Percentiles rank a stretch among this genome's conserved stretches.
phyloP scores from a whole-genome alignment of 2,329 filamentous ascomycete species.

The Pseudocercospora cruenta region DNA sequence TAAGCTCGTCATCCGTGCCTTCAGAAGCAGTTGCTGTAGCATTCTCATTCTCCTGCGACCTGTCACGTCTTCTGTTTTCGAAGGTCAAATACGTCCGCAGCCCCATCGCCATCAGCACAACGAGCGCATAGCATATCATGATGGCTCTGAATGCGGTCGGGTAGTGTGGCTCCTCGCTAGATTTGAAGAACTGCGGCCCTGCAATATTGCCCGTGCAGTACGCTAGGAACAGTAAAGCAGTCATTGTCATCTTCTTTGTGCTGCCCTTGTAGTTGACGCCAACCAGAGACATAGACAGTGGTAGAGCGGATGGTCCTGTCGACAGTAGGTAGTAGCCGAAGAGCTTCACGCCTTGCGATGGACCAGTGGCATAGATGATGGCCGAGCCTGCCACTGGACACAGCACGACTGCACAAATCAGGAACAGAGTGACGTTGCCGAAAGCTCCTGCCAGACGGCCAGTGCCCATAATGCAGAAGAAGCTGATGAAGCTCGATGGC shows the following conservation, averaged over 20 bases:
- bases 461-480: constrained; percentile 21
- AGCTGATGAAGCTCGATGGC: constrained; percentile 24
- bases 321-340: constrained; percentile 63
- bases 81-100: constrained; percentile 55
- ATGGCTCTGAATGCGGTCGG: constrained; percentile 57
- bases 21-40: constrained; percentile 43
- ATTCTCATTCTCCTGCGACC: not conserved
- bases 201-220: constrained; percentile 55
- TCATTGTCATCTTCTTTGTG: constrained; percentile 41
- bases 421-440: constrained; percentile 56
- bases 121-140: constrained; percentile 60
- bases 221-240: constrained; percentile 50
- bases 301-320: constrained; percentile 58
- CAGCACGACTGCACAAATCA: constrained; percentile 54
- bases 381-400: constrained; percentile 30
- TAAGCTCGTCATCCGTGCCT: constrained; percentile 57
- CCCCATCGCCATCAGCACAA: constrained; percentile 48
- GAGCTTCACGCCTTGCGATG: constrained; percentile 54
- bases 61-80: constrained; percentile 47
- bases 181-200: constrained; percentile 56
- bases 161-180: constrained; percentile 53
- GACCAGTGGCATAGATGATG: constrained; percentile 42
- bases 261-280: constrained; percentile 55
- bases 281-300: constrained; percentile 58
- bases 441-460: constrained; percentile 21